Base-by-base conservation (phyloP, 208 protist species). In the Vickermania spadyakhi region DNA sequence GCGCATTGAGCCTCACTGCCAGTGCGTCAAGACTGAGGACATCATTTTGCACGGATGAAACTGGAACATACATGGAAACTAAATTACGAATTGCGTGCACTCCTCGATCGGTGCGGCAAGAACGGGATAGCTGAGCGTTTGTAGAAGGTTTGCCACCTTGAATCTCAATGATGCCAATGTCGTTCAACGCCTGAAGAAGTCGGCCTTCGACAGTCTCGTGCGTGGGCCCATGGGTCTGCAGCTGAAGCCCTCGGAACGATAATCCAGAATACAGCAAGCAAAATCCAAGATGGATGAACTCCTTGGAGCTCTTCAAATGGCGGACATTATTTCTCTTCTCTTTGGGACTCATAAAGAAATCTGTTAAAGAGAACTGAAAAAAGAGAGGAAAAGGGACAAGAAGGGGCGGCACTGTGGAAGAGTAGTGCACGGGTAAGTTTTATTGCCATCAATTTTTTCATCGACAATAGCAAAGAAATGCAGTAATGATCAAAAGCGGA, bases 11-110 rank as follows among this genome's bases (percentile, higher is more conserved):
- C 2, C 23, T 14, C 2, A 65, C 68, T 0, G 31, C 23, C 2
- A 86, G 56, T 21, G 62, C 64, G 0, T 73, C 72, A 7, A 53
- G 30, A 14, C 66, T 75, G 7, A 77, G 79, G 0, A 72, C 29
- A 0, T 28, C 1, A 7, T 72, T 18, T 45, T 73, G 53, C 84
- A 66, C 7, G 53, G 59, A 7, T 66, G 68, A 0, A n/a, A 61
- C 70, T 3, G 56, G 59, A 0, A 91, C 66, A 51, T 86, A 91
- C n/a, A 94, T 51, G 7, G 71, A 79, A 49, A 94, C 58, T 14
- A 94, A 54, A 60, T 94, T 94, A 21, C 84, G 78, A 18, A 88
- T 69, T 0, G 87, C 87, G 61, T 94, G 87, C 7, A 94, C 87
- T 21, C 87, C 86, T 21, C 81, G 78, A 61, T 94, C 87, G 53